Conservation (phyloP, 2,329 filamentous ascomycete genomes). For the Penicillium paneum region DNA sequence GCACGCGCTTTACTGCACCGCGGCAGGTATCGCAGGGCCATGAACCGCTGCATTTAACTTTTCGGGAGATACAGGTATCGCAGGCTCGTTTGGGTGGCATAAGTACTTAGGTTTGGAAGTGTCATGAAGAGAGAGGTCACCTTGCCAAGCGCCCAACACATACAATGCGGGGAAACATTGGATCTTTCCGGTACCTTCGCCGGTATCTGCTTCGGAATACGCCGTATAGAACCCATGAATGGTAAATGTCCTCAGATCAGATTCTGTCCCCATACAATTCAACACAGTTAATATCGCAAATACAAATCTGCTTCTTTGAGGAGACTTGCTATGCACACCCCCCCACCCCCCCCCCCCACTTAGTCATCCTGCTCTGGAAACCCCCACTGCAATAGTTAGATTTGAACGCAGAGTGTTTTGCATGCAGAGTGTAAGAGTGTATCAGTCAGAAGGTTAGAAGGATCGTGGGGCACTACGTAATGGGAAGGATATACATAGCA, state of each 20-base stretch:
- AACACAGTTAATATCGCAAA: too few relatives aligned
- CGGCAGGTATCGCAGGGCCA: constrained; percentile 30
- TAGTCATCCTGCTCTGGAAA: too few relatives aligned
- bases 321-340: too few relatives aligned
- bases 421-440: too few relatives aligned
- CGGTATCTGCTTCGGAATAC: neutral
- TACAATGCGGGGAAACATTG: neutral
- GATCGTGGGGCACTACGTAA: too few relatives aligned
- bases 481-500: too few relatives aligned
- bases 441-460: too few relatives aligned
- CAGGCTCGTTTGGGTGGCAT: constrained; percentile 29
- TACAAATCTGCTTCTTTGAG: too few relatives aligned
- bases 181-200: neutral
- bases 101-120: neutral
- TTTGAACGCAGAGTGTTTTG: too few relatives aligned
- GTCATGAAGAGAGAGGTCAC: neutral
- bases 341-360: too few relatives aligned
- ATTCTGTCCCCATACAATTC: neutral
- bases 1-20: constrained; percentile 16
- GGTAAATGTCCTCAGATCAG: neutral
- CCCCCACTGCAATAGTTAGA: constrained; percentile 1
- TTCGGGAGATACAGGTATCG: constrained; percentile 30
- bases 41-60: constrained; percentile 30
- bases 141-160: too few relatives aligned
- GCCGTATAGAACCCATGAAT: too few relatives aligned